phyloP scores from a whole-genome alignment of 2,329 filamentous ascomycete species.

The Endocalyx cinctus region DNA sequence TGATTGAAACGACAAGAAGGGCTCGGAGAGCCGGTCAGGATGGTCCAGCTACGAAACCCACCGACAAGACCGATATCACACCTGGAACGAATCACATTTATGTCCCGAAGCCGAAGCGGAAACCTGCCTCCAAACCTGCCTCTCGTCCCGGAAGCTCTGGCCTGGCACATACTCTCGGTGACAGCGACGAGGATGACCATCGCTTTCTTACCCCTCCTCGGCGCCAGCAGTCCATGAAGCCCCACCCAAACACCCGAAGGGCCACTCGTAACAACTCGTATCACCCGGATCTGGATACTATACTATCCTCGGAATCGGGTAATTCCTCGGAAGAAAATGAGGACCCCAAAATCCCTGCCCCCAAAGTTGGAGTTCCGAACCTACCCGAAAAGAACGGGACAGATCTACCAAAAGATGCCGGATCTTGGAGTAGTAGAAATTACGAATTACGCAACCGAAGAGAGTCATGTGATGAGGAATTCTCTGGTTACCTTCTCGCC shows the following conservation, averaged over 20 bases:
- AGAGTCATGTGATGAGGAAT: conserved; percentile 70
- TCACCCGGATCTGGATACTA: conserved; percentile 36
- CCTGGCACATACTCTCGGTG: conserved; percentile 18
- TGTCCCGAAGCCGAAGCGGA: conserved; percentile 39
- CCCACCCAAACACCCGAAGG: conserved; percentile 35
- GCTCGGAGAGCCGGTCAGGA: conserved; percentile 63
- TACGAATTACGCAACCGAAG: conserved; percentile 46
- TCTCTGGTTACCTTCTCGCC: conserved; percentile 71
- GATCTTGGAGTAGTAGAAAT: conserved; percentile 22
- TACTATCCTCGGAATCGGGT: conserved; percentile 40
- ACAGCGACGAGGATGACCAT: conserved; percentile 27
- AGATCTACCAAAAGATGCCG: conserved; percentile 17
- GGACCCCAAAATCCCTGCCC: conserved; percentile 10
- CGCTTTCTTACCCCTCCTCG: conserved; percentile 35
- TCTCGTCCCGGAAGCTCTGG: conserved; percentile 14
- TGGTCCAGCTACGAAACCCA: conserved; percentile 56
- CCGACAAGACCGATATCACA: conserved; percentile 69
- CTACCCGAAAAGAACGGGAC: conserved; percentile 17
- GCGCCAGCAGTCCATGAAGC: conserved; percentile 34
- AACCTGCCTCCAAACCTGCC: conserved; percentile 16
- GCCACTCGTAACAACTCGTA: conserved; percentile 35
- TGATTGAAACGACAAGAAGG: conserved; percentile 75
- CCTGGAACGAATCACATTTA: conserved; percentile 60
- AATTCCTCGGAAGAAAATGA: conserved; percentile 30
- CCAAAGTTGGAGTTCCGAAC: conserved; percentile 7